Conservation (phyloP, 345 rosid genomes). For the Salix brachista region DNA sequence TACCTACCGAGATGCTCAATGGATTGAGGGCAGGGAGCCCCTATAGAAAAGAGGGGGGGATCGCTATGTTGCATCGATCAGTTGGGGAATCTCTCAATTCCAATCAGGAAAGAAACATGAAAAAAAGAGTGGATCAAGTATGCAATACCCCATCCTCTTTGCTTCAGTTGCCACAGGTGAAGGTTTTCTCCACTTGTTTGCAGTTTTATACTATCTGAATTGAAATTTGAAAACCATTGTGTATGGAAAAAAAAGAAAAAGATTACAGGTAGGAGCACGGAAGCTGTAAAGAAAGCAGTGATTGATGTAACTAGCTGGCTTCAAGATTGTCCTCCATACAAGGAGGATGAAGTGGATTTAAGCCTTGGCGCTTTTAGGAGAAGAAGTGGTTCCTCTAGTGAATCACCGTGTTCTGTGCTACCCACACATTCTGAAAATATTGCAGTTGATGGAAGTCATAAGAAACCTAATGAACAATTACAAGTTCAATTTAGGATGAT, state of each 20-base stretch:
- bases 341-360: constrained; percentile 11
- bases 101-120: constrained; percentile 20
- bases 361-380: constrained; percentile 26
- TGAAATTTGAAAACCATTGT: neutral
- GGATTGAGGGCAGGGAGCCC: constrained; percentile 21
- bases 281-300: constrained; percentile 62
- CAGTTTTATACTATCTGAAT: neutral
- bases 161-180: constrained; percentile 34
- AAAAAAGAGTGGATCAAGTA: constrained; percentile 27
- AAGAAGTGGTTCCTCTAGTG: constrained; percentile 20
- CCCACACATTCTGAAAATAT: constrained; percentile 21
- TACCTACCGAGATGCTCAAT: constrained; percentile 31
- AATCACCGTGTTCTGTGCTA: constrained; percentile 34
- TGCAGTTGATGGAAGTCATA: constrained; percentile 18
- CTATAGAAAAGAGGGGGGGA: constrained; percentile 23
- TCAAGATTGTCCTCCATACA: constrained; percentile 34
- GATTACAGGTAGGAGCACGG: constrained; percentile 44
- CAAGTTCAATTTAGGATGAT: constrained; percentile 51
- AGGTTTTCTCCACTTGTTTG: constrained; percentile 5
- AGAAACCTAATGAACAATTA: constrained; percentile 12
- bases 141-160: constrained; percentile 15
- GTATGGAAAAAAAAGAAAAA: constrained; percentile 13
- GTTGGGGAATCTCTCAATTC: constrained; percentile 12
- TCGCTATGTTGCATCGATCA: constrained; percentile 8
- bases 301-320: constrained; percentile 44